These are phyloP conservation scores for Rhynchosporium agropyri DNA, from an alignment of 2,329 filamentous ascomycete genomes.

Conservation along the genomic window DNA sequence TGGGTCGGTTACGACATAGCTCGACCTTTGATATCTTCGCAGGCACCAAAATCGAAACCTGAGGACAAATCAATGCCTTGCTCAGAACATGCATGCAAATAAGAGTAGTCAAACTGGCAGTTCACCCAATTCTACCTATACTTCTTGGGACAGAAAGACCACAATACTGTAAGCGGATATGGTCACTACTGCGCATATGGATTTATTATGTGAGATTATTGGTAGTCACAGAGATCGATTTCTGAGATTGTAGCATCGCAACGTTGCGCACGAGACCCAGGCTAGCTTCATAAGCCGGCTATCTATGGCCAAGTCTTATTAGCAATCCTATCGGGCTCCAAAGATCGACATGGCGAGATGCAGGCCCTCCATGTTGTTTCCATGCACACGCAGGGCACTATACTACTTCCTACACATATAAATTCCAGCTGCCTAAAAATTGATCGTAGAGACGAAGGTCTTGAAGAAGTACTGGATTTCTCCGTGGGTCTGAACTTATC, in stretches of 20 bases:
- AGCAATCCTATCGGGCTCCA: neutral
- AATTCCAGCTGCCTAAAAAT: neutral
- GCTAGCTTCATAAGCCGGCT: neutral
- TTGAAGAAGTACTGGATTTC: neutral
- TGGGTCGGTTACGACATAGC: no score
- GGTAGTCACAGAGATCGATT: neutral
- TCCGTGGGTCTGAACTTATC: neutral
- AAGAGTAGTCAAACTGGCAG: no score
- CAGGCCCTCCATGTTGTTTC: constrained; percentile 4
- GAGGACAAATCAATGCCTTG: no score
- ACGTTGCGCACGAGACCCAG: neutral
- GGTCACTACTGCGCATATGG: no score
- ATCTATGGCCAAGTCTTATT: neutral
- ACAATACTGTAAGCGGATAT: no score
- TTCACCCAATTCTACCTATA: no score
- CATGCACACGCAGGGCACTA: constrained; percentile 3
- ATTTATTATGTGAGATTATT: no score
- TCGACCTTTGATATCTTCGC: no score
- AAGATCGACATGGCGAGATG: constrained; percentile 2
- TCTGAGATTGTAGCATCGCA: neutral
- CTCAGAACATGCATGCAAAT: no score
- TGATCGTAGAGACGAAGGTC: neutral
- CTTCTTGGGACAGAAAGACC: no score
- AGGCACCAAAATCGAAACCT: no score
- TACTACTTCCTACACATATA: constrained; percentile 1